These are phyloP conservation scores for Lichtheimia ornata DNA, from an alignment of 371 early-diverging fungal species.

Conservation along the genomic window DNA sequence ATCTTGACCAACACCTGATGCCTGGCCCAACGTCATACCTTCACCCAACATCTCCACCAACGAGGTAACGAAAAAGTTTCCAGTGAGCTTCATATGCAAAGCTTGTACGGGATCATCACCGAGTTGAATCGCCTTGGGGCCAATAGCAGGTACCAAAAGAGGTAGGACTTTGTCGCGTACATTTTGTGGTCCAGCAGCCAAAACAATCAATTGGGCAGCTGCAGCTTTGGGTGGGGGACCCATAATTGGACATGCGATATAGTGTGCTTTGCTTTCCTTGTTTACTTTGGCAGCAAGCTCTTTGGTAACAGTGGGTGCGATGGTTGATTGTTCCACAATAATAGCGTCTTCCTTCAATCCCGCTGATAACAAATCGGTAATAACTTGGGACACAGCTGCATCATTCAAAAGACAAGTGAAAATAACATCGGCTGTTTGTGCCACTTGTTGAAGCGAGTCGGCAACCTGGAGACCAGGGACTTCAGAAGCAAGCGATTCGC, in stretches of 20 bases:
- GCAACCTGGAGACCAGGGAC: conserved; percentile 30
- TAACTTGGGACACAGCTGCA: conserved; percentile 35
- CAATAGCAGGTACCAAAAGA: conserved; percentile 35
- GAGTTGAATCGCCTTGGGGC: conserved; percentile 41
- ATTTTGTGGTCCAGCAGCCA: conserved; percentile 31
- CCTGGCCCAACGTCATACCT: conserved; percentile 70
- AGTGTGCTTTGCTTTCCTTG: conserved; percentile 13
- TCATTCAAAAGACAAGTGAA: conserved; percentile 55
- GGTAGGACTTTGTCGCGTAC: conserved; percentile 17
- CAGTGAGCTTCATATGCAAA: conserved; percentile 61
- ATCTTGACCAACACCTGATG: conserved; percentile 53
- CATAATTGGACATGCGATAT: conserved; percentile 43
- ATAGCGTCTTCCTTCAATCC: conserved; percentile 28
- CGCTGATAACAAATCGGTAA: conserved; percentile 14
- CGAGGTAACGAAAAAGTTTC: conserved; percentile 66
- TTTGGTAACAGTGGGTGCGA: conserved; percentile 27
- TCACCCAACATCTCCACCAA: conserved; percentile 67
- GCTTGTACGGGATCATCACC: conserved; percentile 48
- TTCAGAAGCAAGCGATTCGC: conserved; percentile 23
- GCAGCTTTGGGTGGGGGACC: conserved; percentile 42
- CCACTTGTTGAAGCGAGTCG: conserved; percentile 28
- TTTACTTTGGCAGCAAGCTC: conserved; percentile 13
- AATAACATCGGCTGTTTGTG: conserved; percentile 43
- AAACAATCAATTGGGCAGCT: conserved; percentile 26
- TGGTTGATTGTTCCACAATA: conserved; percentile 46